phyloP scores from a whole-genome alignment of 768 basidiomycete species.

The Candolleomyces eurysporus region DNA sequence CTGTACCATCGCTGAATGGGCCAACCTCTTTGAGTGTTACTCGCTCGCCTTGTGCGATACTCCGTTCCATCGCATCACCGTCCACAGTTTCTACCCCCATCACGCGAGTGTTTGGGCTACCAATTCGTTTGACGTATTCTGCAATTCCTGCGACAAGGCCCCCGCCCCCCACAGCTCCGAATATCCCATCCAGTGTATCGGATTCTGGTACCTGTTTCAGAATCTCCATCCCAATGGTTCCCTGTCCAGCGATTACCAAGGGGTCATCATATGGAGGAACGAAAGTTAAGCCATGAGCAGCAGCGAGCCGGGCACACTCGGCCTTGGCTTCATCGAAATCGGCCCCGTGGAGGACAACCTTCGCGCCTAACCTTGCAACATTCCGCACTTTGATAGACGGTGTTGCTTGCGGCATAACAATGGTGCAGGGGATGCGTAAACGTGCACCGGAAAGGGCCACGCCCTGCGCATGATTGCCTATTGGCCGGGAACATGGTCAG shows the following conservation, averaged over 20 bases:
- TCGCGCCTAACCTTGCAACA: constrained; percentile 91
- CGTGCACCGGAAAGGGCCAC: constrained; percentile 92
- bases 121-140: constrained; percentile 92
- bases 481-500: background rate
- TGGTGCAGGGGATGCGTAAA: constrained; percentile 92
- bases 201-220: constrained; percentile 82
- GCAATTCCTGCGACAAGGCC: constrained; percentile 89
- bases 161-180: constrained; percentile 92
- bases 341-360: constrained; percentile 85
- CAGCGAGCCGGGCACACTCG: constrained; percentile 87
- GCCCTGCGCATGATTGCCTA: constrained; percentile 98
- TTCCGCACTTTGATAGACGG: constrained; percentile 96
- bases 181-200: constrained; percentile 78
- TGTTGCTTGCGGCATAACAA: constrained; percentile 95
- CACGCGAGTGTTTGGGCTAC: constrained; percentile 76
- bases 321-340: constrained; percentile 97
- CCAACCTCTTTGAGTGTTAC: constrained; percentile 88
- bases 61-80: constrained; percentile 90
- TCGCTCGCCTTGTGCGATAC: constrained; percentile 77
- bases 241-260: constrained; percentile 94
- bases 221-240: constrained; percentile 93
- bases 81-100: constrained; percentile 94
- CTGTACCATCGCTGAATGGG: constrained; percentile 96
- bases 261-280: constrained; percentile 99
- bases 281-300: constrained; percentile 73